Evolutionary conservation across 768 basidiomycete genomes (phyloP).

Genomic region (Mycena olivaceomarginata): DNA sequence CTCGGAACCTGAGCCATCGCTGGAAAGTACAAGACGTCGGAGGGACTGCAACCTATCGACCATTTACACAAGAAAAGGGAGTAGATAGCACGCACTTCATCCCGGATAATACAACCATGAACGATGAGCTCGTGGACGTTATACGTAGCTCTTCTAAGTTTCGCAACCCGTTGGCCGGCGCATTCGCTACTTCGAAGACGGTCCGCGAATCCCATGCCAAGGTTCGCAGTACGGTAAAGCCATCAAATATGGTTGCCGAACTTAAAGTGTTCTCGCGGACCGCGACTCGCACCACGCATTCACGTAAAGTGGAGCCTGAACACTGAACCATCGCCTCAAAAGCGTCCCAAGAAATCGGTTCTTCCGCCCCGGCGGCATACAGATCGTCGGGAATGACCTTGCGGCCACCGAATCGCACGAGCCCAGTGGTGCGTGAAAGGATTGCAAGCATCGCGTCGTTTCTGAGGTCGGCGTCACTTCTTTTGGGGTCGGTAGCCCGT

Average conservation of each 20-base stretch:
- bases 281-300: neutral
- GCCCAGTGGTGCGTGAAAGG: conserved; percentile 12
- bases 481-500: too few relatives aligned
- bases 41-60: neutral
- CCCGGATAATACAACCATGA: neutral
- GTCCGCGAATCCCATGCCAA: neutral
- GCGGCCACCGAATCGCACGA: neutral
- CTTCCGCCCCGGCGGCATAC: neutral
- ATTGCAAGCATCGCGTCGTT: neutral
- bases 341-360: conserved; percentile 8
- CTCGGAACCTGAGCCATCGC: neutral
- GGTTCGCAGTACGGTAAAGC: neutral
- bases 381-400: too few relatives aligned
- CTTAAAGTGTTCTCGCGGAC: neutral
- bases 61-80: neutral
- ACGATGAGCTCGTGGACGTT: neutral
- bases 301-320: neutral
- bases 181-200: too few relatives aligned
- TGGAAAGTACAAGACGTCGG: neutral
- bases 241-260: neutral
- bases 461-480: too few relatives aligned
- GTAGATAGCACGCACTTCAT: neutral
- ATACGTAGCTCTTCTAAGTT: too few relatives aligned
- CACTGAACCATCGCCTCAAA: conserved; percentile 11
- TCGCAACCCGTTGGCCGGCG: too few relatives aligned